Evolutionary conservation across 2,329 filamentous ascomycete genomes (phyloP), one percentile per base, ranked within the genome.

Genomic region (Aspergillus hortae): DNA sequence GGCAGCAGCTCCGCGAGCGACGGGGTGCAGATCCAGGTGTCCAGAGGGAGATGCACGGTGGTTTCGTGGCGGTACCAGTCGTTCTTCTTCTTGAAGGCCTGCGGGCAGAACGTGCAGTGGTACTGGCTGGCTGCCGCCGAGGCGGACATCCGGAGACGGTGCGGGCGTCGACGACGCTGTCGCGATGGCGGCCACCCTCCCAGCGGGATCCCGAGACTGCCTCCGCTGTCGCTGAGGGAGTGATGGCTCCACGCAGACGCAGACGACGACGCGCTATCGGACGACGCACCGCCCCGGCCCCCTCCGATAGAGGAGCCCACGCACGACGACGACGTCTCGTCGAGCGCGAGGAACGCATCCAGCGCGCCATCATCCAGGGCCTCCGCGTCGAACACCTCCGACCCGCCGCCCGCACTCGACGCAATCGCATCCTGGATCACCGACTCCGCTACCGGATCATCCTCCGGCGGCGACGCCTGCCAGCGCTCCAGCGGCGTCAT

Each of bases 51-150:
- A 56, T 80, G 77, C 2, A 79, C 64, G 15, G 74, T 76, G 52
- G 76, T 79, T 55, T 80, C 77, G 53, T 80, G 77, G 6, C 77
- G 67, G 3, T 69, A 67, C 77, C 77, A 80, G 56, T 80, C 77
- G 50, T 77, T 75, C 52, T 78, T 78, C 38, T 73, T 76, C 40
- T 70, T 72, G 62, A 80, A 80, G 0, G 71, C 72, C 45, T 75
- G 71, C 4, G 67, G 68, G 54, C 77, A 80, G 57, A 80, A 80
- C 1, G 77, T 80, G 59, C 77, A 80, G 51, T 79, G 75, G 35
- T 67, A 71, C 43, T 58, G 57, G 9, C 30, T 17, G 23, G 46
- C 11, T 27, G 27, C 4, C 12, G 10, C n/a, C 4, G 46, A 41
- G 9, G 46, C 40, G 12, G 46, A 30, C 6, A 32, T n/a, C 14